These are phyloP conservation scores for Fusarium lateritium DNA, from an alignment of 2,329 filamentous ascomycete genomes.

Conservation along the genomic window DNA sequence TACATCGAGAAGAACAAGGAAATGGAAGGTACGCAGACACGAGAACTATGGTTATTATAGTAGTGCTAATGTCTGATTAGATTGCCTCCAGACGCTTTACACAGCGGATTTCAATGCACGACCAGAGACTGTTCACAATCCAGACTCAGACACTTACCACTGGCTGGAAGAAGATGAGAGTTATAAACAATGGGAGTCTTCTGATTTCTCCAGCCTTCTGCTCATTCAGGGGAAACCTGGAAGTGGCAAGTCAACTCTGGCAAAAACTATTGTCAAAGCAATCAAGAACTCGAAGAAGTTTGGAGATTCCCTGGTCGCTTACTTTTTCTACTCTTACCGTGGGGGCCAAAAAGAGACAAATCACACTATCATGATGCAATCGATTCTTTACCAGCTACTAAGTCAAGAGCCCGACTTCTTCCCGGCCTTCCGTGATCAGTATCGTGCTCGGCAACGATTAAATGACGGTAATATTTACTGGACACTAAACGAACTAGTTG, in stretches of 20 bases:
- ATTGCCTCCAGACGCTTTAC: not conserved
- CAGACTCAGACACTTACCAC: not conserved
- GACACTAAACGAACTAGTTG: not conserved
- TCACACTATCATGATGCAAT: not conserved
- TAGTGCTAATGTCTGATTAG: not conserved
- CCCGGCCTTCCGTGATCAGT: not conserved
- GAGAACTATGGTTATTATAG: not conserved
- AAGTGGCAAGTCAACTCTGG: not conserved
- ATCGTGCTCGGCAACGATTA: not conserved
- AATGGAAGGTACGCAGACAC: not conserved
- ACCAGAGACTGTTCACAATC: not conserved
- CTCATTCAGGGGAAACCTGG: not conserved
- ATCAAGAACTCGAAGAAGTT: not conserved
- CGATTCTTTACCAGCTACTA: not conserved
- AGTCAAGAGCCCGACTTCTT: not conserved
- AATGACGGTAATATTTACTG: not conserved
- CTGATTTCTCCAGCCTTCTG: not conserved
- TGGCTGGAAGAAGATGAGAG: not conserved
- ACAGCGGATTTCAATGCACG: not conserved
- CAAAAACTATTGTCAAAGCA: not conserved
- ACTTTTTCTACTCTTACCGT: not conserved
- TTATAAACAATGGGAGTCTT: not conserved
- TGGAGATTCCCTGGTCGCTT: not conserved
- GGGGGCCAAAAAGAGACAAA: not conserved
- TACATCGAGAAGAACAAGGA: not conserved